Evolutionary conservation across 176 grass and related monocot genomes (phyloP).

Genomic region (Leersia perrieri): DNA sequence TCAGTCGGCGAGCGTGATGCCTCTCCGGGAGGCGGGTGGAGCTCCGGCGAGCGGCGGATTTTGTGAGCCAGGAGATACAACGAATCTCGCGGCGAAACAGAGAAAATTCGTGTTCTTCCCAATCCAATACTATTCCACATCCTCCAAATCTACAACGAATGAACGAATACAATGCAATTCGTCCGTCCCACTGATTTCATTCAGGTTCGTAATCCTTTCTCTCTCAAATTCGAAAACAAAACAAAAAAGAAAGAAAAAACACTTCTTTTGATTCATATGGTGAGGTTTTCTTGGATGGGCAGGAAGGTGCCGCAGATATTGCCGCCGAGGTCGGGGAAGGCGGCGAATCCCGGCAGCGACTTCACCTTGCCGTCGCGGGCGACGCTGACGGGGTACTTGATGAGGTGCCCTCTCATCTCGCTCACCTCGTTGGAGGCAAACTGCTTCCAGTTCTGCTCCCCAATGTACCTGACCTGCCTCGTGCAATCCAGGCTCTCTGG

Average conservation of each 20-base stretch:
- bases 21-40: background rate
- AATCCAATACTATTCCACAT: background rate
- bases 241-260: too few relatives aligned
- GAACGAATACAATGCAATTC: too few relatives aligned
- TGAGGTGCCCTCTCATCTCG: slow-evolving; percentile 70
- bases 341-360: slow-evolving; percentile 30
- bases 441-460: slow-evolving; percentile 70
- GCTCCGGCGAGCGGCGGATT: background rate
- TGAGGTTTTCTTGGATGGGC: slow-evolving; percentile 74
- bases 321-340: slow-evolving; percentile 75
- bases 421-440: slow-evolving; percentile 60
- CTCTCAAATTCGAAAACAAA: background rate
- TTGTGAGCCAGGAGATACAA: too few relatives aligned
- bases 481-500: slow-evolving; percentile 80
- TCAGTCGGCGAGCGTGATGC: background rate
- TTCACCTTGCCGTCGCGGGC: slow-evolving; percentile 65
- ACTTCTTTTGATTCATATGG: slow-evolving; percentile 34
- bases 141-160: background rate
- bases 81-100: background rate
- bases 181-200: background rate
- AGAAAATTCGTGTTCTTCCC: background rate
- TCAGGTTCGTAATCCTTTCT: background rate
- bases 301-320: slow-evolving; percentile 73
- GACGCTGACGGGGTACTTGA: slow-evolving; percentile 83
- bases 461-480: slow-evolving; percentile 53